Base-by-base conservation (phyloP, 2,329 filamentous ascomycete genomes). In the Penicillium sp. region DNA sequence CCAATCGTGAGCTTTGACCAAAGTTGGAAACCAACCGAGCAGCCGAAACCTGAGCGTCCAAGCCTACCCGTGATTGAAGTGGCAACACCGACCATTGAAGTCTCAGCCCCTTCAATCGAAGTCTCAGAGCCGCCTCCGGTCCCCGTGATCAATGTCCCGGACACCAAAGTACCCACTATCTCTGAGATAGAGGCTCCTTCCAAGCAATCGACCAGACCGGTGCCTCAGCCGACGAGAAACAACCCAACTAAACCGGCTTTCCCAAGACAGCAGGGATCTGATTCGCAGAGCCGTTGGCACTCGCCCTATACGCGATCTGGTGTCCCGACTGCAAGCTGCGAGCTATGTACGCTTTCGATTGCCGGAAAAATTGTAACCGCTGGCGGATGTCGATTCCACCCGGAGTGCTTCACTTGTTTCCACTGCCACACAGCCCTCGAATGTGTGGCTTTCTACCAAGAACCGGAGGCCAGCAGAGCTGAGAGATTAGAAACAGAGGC, bases 1-100 rank as follows among this genome's bases (percentile, higher is more conserved):
- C 91, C 91, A 56, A 97, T 97, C 76, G 91, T 97, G 77, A 97
- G 91, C 78, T 97, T 97, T 77, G 81, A 95, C 72, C 80, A 80
- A 63, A 80, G 85, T 66, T 95, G 88, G 74, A 85, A 84, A 70
- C 74, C 79, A 72, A 75, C 77, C 68, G 73, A 74, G 24, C 61
- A 68, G 51, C 54, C 63, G 8, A 62, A 61, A 42, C 57, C 57
- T 5, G 51, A 57, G 15, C 56, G 51, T 19, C 49, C 57, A 29
- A 50, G 32, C 53, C 22, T 74, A 31, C 83, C 83, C 5, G 71
- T 67, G 31, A 80, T 83, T 57, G 68, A 75, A 44, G 60, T 75
- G 15, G 70, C 74, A n/a, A 54, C 61, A 6, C 62, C 64, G 6
- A 52, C 52, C 31, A 64, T 65, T 46, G 57, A 62, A 47, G 54